Evolutionary conservation across 2,329 filamentous ascomycete genomes (phyloP), one percentile per base, ranked within the genome.

Genomic region (Elsinoe necatrix): DNA sequence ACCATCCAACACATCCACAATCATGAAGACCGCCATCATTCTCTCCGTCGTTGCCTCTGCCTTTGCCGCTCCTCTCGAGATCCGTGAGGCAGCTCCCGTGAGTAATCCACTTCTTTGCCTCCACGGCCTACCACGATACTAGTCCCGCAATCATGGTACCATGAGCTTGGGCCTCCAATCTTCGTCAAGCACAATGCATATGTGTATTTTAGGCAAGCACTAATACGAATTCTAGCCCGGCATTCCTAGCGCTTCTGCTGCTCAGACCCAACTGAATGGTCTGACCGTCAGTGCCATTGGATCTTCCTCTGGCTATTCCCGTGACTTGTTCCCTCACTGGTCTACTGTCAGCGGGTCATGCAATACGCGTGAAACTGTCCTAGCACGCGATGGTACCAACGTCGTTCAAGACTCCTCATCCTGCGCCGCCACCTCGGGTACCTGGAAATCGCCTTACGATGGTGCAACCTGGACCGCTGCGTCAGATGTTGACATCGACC

Each of bases 401-500:
- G 84, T 92, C 9, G 72, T 77, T 4, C 76, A 78, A 34, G 76
- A 79, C 68, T 35, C 48, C 12, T 73, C 70, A 11, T 75, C 78
- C 31, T 95, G 88, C 69, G 71, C 77, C 1, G 70, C 85, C 0
- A 83, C 77, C 0, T 81, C 80, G 2, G 88, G 89, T 3, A 76
- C 73, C 0, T 93, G 89, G 88, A 71, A 68, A 39, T 84, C 80
- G 34, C 85, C 86, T 0, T 93, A 87, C 67, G 88, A 92, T 65
- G 87, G 86, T 14, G 83, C 73, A 0, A 82, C 76, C 1, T 89
- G 85, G 84, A 85, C 81, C 0, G 73, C 75, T 0, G 80, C 86
- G 1, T 79, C 76, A 16, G 85, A 91, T 63, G 69, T 93, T 1
- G 87, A 92, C 63, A 92, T 93, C 59, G 89, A 93, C 68, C 89